Conservation (phyloP, 2,329 filamentous ascomycete species). For the Trichoderma sp. region DNA sequence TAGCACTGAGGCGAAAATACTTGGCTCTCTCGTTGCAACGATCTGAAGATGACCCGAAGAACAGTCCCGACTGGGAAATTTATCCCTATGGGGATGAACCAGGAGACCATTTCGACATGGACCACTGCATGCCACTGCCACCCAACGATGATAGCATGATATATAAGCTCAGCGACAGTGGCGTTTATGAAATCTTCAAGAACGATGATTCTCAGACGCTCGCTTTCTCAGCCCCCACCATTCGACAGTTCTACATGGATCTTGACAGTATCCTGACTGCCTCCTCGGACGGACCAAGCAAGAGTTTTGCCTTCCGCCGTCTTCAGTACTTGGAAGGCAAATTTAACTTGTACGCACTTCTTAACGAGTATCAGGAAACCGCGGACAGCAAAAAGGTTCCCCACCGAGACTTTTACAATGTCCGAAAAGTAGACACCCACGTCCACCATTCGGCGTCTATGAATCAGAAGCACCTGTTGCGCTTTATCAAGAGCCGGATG, state of each 20-base stretch:
- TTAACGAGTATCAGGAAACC: constrained; percentile 98
- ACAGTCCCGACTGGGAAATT: constrained; percentile 14
- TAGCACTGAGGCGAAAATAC: constrained; percentile 1
- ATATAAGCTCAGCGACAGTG: constrained; percentile 78
- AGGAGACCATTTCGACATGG: constrained; percentile 79
- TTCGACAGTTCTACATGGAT: constrained; percentile 95
- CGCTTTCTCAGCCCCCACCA: constrained; percentile 81
- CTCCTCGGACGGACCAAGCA: constrained; percentile 94
- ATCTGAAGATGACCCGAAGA: constrained; percentile 4
- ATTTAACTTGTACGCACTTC: constrained; percentile 88
- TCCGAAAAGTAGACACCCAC: constrained; percentile 97
- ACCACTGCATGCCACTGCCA: constrained; percentile 76
- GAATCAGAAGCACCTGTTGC: constrained; percentile 98
- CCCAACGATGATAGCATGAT: constrained; percentile 66
- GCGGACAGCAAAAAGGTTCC: constrained; percentile 97
- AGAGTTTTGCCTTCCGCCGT: constrained; percentile 94
- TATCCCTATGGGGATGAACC: constrained; percentile 4
- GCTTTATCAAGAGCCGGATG: constrained; percentile 99
- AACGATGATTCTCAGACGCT: constrained; percentile 66
- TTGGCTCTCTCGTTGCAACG: constrained; percentile 9
- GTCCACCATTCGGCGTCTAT: constrained; percentile 99
- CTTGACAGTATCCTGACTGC: constrained; percentile 82
- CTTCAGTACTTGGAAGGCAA: constrained; percentile 96
- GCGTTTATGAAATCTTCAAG: constrained; percentile 92
- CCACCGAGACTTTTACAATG: constrained; percentile 98